Percentiles rank a stretch among this genome's conserved stretches.
Conservation (phyloP, 805 yeast genomes). For the Schwanniomyces yamadae region DNA sequence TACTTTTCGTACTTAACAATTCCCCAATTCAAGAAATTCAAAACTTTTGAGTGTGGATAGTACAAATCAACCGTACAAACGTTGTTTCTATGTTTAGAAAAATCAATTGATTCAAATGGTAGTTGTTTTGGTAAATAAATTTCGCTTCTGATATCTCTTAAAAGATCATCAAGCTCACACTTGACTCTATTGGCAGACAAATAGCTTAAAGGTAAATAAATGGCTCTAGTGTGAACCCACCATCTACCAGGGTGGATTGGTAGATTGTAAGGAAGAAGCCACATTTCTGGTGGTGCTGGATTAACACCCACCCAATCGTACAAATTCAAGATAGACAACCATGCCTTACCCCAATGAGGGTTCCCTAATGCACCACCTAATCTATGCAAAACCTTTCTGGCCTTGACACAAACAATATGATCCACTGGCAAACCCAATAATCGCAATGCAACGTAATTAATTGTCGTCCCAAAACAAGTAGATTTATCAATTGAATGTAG, state of each 20-base stretch:
- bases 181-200: slow-evolving; percentile 55
- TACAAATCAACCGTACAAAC: slow-evolving; percentile 92
- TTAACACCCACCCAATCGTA: slow-evolving; percentile 97
- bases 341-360: slow-evolving; percentile 98
- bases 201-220: slow-evolving; percentile 85
- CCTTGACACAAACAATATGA: slow-evolving; percentile 77
- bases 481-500: slow-evolving; percentile 88
- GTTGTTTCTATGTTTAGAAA: slow-evolving; percentile 67
- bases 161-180: slow-evolving; percentile 62
- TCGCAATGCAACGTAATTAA: slow-evolving; percentile 81
- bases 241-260: slow-evolving; percentile 94
- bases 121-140: slow-evolving; percentile 53
- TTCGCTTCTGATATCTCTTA: slow-evolving; percentile 69
- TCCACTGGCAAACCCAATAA: slow-evolving; percentile 70
- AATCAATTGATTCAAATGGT: slow-evolving; percentile 67
- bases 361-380: slow-evolving; percentile 87
- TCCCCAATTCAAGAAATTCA: slow-evolving; percentile 60
- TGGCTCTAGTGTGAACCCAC: slow-evolving; percentile 99
- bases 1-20: slow-evolving; percentile 66
- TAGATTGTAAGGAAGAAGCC: slow-evolving; percentile 76
- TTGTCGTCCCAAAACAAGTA: slow-evolving; percentile 91
- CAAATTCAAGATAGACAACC: slow-evolving; percentile 77
- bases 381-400: slow-evolving; percentile 63
- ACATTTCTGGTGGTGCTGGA: slow-evolving; percentile 96
- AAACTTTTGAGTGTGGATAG: slow-evolving; percentile 79